Base-by-base conservation (phyloP, 345 rosid genomes). In the Lagerstroemia speciosa region DNA sequence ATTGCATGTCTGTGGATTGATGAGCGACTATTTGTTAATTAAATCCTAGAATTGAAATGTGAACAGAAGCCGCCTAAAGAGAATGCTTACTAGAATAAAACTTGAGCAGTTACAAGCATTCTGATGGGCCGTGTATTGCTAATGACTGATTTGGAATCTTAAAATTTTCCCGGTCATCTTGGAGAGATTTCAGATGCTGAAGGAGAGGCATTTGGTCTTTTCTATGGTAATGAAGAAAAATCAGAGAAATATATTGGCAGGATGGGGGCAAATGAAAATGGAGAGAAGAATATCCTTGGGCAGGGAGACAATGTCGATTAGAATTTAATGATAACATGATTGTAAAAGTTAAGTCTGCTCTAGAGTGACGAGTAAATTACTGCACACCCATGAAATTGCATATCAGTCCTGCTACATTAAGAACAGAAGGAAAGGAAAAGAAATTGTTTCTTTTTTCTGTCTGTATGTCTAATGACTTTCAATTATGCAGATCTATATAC, bases 401-500 rank as follows among this genome's bases (percentile, higher is more conserved):
- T 7, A 53, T 24, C 12, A 0, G 12, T 53, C 3, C 2, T 29
- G 9, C 30, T 53, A 1, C 22, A 53, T 16, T 53, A 53, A 8
- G 3, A 3, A 53, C 60, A 53, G 1, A 53, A 53, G 9, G 14
- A 46, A 46, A 64, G 40, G 5, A 46, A 46, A 6, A 53, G 5
- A 12, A 26, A 22, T 6, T 24, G 22, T 8, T 2, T n/a, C 2
- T 2, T 53, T 53, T 12, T 17, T 53, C 30, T 41, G 46, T 15
- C 46, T 53, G 9, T 5, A n/a, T n/a, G 30, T 26, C 29, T 53
- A 9, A 53, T n/a, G 0, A 8, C 12, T 37, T 22, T 22, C 30
- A 6, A 40, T 36, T 22, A 64, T 80, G 87, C 89, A 85, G 89
- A 87, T 82, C 77, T 85, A 10, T 87, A 83, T 69, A 79, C 88